These are phyloP conservation scores for Ustilago tritici DNA, from an alignment of 1,284 basidiomycete genomes.

Conservation along the genomic window DNA sequence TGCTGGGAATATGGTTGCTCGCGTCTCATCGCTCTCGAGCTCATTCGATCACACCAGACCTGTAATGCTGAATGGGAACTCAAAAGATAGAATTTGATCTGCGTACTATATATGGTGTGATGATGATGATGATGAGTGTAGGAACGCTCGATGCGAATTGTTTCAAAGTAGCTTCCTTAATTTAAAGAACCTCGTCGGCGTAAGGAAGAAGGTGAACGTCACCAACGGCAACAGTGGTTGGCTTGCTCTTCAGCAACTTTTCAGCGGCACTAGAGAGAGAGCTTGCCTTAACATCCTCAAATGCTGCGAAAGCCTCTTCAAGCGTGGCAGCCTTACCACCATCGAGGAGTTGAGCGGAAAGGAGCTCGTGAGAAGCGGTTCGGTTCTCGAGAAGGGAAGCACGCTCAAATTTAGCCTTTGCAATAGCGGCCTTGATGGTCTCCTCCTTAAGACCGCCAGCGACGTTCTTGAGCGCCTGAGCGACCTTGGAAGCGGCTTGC, in stretches of 20 bases:
- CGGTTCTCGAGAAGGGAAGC: slow-evolving; percentile 61
- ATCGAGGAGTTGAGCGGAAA: slow-evolving; percentile 60
- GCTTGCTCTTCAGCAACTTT: slow-evolving; percentile 67
- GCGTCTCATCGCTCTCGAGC: too few species aligned
- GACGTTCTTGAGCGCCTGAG: slow-evolving; percentile 60
- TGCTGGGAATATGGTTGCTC: too few species aligned
- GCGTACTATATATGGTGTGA: slow-evolving; percentile 10
- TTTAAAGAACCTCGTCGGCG: slow-evolving; percentile 66
- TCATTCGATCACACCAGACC: too few species aligned
- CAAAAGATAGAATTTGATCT: background rate
- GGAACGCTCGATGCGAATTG: background rate
- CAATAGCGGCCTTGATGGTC: slow-evolving; percentile 57
- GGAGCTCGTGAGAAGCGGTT: slow-evolving; percentile 54
- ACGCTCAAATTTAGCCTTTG: slow-evolving; percentile 66
- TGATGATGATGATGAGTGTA: background rate
- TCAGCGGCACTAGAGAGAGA: slow-evolving; percentile 53
- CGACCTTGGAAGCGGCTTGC: slow-evolving; percentile 56
- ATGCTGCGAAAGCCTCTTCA: slow-evolving; percentile 49
- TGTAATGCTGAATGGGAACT: background rate
- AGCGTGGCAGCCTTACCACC: slow-evolving; percentile 41
- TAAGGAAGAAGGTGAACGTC: slow-evolving; percentile 66
- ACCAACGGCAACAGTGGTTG: slow-evolving; percentile 66
- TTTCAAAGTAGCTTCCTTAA: background rate
- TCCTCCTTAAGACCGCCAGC: slow-evolving; percentile 59
- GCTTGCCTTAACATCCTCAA: slow-evolving; percentile 59